Base-by-base conservation (phyloP, 2,329 filamentous ascomycete species). In the Beauveria rudraprayagi region DNA sequence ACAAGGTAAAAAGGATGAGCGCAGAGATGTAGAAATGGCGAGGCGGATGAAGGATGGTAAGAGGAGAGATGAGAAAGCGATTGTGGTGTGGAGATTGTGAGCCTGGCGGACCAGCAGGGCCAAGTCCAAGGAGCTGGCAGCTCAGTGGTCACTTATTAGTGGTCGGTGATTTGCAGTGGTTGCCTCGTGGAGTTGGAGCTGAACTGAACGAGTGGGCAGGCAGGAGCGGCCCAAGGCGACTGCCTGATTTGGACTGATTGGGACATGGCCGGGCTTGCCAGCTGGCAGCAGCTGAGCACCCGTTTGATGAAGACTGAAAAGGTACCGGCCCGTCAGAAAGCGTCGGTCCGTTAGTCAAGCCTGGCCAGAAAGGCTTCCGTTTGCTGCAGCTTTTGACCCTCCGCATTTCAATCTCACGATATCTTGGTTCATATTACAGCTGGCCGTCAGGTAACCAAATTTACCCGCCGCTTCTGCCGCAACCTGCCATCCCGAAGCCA, bases 161-260 rank as follows among this genome's bases (percentile, higher is more conserved):
- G 34, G 34, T 37, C 34, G 5, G 11, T 37, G 34, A 37, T 37
- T 37, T 40, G 44, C 44, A 40, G 30, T 10, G 22, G 30, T 24
- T 57, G 55, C 28, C 55, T 57, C 55, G 54, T 56, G 54, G 43
- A 37, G 28, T 14, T 55, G 50, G 30, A 40, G 50, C 19, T 48
- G 55, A 57, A 30, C 43, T 48, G 54, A 56, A 57, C 11, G 24
- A 59, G n/a, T 14, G 34, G 46, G 34, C 47, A 51, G 19, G 34
- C 41, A 50, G 37, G n/a, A 14, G 37, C 28, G 5, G 28, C 44
- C 55, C 19, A 48, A 51, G 22, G 56, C 16, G 43, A 58, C 46
- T 58, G 30, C 56, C 56, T 58, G 26, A 58, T 58, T 58, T 34
- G 56, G 56, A 58, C 56, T 51, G 26, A 58, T 58, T 58, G 34